Evolutionary conservation across 139 green algal genomes (phyloP), one percentile per base, ranked within the genome.

Genomic region (Nannochloris sp.): DNA sequence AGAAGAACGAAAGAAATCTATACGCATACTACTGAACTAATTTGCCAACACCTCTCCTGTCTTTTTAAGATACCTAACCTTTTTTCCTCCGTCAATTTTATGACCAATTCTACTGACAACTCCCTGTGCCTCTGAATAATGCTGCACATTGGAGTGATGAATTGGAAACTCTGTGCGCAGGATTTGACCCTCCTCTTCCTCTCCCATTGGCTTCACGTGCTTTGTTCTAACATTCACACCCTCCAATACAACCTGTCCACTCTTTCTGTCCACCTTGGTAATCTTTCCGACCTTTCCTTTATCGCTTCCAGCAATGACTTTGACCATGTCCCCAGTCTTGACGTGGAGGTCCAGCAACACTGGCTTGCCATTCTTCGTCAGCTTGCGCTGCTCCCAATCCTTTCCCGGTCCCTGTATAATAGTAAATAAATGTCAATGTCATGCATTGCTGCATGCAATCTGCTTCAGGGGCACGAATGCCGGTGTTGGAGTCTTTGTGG

Each of bases 121-220:
- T 61, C 86, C 62, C 73, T 90, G 66, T 60, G 79, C 60, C 57
- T 89, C 85, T 33, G 80, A 92, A 67, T 90, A 98, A 66, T 89
- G 84, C 81, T 93, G 91, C 28, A 97, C 94, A 69, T 99, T 99
- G 48, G 83, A 95, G 74, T 95, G 87, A 75, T 97, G 85, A 33
- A 99, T 85, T 11, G 92, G 89, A 29, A 80, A 87, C 81, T 97
- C 91, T 51, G 73, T 69, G 64, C 87, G 76, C 64, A 90, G 74
- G 17, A 95, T 92, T 62, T 89, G 73, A 12, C 92, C 84, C 80
- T 97, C 91, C 69, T 95, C 74, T 23, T 56, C 61, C 51, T 75
- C 73, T 43, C 17, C 17, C 16, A 20, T 28, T 8, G 87, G 86
- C 75, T 89, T 86, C 1, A 92, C 62, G 73, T 94, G 80, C 82